Evolutionary conservation across 2,329 filamentous ascomycete genomes (phyloP).

Genomic region (Aspergillus transmontanensis): DNA sequence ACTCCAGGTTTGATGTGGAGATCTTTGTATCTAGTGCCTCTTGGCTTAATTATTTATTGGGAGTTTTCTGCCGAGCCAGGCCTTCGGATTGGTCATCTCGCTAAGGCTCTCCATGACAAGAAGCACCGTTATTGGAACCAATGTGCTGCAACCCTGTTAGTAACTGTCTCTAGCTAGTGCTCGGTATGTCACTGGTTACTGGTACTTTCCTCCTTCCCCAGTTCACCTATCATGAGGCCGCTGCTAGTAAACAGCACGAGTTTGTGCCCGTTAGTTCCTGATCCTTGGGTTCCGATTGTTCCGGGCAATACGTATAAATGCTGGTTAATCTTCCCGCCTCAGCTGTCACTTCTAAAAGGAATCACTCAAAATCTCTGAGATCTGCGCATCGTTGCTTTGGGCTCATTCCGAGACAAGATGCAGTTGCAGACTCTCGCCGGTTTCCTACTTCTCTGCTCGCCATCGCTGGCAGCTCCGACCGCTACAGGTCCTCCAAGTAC

Average conservation of each 20-base stretch:
- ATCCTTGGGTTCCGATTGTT: not conserved
- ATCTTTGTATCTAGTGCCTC: not conserved
- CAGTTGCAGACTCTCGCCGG: slow-evolving; percentile 13
- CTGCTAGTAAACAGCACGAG: not conserved
- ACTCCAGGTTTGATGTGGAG: not conserved
- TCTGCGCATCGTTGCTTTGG: not conserved
- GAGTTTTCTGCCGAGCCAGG: slow-evolving; percentile 6
- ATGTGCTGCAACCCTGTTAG: not conserved
- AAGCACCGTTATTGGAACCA: not conserved
- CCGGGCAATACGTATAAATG: not conserved
- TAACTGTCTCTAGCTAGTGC: not conserved
- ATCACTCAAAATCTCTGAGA: not conserved
- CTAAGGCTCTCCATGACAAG: slow-evolving; percentile 1
- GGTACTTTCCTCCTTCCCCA: not conserved
- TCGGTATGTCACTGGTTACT: not conserved
- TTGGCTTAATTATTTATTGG: not conserved
- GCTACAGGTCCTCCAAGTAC: slow-evolving; percentile 7
- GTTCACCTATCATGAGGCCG: not conserved
- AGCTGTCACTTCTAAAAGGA: not conserved
- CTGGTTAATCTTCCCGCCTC: not conserved
- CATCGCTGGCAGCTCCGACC: slow-evolving; percentile 17
- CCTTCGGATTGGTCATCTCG: slow-evolving; percentile 6
- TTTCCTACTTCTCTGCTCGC: slow-evolving; percentile 14
- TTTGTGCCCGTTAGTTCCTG: not conserved
- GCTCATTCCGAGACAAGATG: slow-evolving; percentile 13